Percentiles rank a stretch among this genome's conserved stretches.
Evolutionary conservation across 2,329 filamentous ascomycete species (phyloP).

Genomic region (Phyllosticta citriasiana): DNA sequence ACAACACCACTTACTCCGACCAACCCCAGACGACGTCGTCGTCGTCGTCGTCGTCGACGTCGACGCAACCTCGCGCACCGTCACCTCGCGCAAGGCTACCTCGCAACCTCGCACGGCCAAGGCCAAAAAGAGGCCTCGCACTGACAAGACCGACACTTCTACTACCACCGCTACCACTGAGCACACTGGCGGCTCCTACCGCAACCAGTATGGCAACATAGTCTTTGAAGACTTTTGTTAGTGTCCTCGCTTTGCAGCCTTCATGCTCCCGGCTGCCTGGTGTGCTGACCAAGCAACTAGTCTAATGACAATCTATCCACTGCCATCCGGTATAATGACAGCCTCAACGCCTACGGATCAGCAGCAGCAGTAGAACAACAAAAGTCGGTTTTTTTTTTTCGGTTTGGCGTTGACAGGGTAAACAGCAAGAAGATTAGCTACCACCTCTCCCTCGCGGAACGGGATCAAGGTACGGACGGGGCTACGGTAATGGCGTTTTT

Average conservation of each 20-base stretch:
- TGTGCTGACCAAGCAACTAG: neutral
- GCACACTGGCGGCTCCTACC: slow-evolving; percentile 5
- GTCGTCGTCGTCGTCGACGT: no score
- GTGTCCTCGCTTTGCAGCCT: neutral
- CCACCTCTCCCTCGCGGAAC: no score
- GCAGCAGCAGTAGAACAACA: no score
- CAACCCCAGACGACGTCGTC: neutral
- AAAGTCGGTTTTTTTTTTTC: no score
- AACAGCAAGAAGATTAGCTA: no score
- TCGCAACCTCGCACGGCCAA: neutral
- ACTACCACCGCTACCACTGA: neutral
- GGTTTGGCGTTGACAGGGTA: no score
- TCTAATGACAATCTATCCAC: neutral
- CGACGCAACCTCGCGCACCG: neutral
- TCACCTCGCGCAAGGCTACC: neutral
- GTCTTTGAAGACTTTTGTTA: slow-evolving; percentile 8
- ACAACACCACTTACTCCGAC: neutral
- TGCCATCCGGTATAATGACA: no score
- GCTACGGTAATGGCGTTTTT: no score
- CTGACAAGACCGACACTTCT: neutral
- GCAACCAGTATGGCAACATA: slow-evolving; percentile 8
- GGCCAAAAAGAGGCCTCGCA: neutral
- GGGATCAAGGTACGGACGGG: no score
- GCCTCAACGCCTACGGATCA: no score
- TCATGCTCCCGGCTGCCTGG: neutral